Evolutionary conservation across 768 basidiomycete species (phyloP).

Genomic region (Trametes cingulata): DNA sequence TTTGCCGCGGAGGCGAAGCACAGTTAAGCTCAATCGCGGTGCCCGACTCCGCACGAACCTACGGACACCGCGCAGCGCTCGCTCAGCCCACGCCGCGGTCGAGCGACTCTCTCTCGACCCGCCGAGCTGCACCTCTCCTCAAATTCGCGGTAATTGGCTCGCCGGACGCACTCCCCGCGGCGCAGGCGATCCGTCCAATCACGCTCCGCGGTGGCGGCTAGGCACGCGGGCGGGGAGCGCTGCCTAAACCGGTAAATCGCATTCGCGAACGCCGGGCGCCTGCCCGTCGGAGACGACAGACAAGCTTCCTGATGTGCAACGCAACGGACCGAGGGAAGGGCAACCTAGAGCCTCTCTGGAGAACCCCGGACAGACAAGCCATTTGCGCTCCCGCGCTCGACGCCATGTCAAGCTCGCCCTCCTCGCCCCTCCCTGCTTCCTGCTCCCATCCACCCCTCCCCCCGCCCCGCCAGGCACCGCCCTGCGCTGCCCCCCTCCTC

Average conservation of each 20-base stretch:
- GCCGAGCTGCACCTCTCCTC: background rate
- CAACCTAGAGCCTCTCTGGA: background rate
- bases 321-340: background rate
- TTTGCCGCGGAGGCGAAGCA: background rate
- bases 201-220: background rate
- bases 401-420: slow-evolving; percentile 5
- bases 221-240: background rate
- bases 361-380: background rate
- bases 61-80: too few species aligned
- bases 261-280: slow-evolving; percentile 8
- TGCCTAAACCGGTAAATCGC: background rate
- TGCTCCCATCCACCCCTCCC: background rate
- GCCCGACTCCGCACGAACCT: background rate
- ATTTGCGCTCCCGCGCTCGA: slow-evolving; percentile 5
- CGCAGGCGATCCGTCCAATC: background rate
- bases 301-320: slow-evolving; percentile 8
- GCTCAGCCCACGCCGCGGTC: too few species aligned
- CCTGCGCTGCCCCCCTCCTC: slow-evolving; percentile 16
- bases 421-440: background rate
- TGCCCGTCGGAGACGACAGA: background rate
- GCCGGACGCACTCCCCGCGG: background rate
- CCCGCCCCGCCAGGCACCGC: slow-evolving; percentile 11
- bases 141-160: background rate
- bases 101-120: too few species aligned
- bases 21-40: background rate